Evolutionary conservation across 768 basidiomycete species (phyloP).

Genomic region (Infundibulicybe gibba): DNA sequence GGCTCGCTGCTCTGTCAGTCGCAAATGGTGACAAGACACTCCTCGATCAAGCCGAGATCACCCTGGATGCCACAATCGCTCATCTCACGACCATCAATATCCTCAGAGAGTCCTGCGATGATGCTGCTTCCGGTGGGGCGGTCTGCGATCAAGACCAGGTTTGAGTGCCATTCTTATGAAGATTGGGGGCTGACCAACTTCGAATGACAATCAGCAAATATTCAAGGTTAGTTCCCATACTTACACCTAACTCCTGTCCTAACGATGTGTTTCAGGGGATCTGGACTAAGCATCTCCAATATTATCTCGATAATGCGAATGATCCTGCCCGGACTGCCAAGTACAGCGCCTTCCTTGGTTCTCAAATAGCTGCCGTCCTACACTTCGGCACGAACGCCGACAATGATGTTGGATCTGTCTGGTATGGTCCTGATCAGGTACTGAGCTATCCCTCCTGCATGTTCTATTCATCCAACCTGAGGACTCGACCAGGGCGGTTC

Average conservation of each 20-base stretch:
- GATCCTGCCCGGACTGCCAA: too few species aligned
- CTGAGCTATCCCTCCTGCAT: not conserved
- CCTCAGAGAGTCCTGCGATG: slow-evolving; percentile 51
- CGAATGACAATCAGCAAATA: slow-evolving; percentile 28
- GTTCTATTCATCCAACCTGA: not conserved
- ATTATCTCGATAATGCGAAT: too few species aligned
- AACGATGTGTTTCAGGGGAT: slow-evolving; percentile 29
- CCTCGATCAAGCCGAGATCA: slow-evolving; percentile 46
- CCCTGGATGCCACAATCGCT: slow-evolving; percentile 46
- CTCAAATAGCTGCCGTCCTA: slow-evolving; percentile 38
- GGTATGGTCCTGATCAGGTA: slow-evolving; percentile 41
- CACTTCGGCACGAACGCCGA: slow-evolving; percentile 36
- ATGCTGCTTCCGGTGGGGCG: slow-evolving; percentile 30
- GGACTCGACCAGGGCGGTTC: slow-evolving; percentile 28
- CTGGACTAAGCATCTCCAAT: slow-evolving; percentile 50
- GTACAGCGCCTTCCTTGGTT: slow-evolving; percentile 35
- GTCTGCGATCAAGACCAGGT: slow-evolving; percentile 47
- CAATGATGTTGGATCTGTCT: slow-evolving; percentile 42
- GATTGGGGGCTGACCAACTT: not conserved
- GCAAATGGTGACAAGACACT: slow-evolving; percentile 34
- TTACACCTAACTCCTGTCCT: not conserved
- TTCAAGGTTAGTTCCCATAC: slow-evolving; percentile 30
- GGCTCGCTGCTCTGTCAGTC: slow-evolving; percentile 40
- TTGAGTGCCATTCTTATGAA: not conserved
- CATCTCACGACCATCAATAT: slow-evolving; percentile 35